A percentile compares a stretch with the other conserved stretches of the same genome.
These are phyloP conservation scores for Elaeis oleifera DNA, from an alignment of 202 grass and related monocot genomes.

Conservation along the genomic window DNA sequence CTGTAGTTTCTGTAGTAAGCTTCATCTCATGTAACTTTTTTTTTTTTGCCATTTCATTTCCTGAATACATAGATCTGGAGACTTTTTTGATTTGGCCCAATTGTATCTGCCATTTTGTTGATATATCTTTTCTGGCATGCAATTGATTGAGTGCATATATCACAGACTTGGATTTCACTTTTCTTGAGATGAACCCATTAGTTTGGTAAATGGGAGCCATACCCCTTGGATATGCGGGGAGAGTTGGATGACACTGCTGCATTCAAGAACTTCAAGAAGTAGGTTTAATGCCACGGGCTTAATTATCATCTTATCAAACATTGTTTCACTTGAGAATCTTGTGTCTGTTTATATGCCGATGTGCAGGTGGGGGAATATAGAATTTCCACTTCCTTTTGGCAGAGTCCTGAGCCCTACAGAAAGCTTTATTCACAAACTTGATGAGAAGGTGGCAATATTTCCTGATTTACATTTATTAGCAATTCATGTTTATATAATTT, in stretches of 20 bases:
- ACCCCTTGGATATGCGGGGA: conserved; percentile 96
- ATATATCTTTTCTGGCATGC: background rate
- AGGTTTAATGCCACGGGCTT: background rate
- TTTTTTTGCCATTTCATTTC: too few species aligned
- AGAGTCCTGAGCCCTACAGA: conserved; percentile 81
- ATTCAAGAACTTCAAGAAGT: conserved; percentile 99
- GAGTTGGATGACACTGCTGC: conserved; percentile 95
- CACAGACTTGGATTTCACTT: conserved; percentile 87
- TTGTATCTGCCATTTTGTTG: too few species aligned
- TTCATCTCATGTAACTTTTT: too few species aligned
- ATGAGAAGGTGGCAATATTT: conserved; percentile 74
- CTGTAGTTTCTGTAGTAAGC: too few species aligned
- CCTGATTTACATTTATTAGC: conserved; percentile 11
- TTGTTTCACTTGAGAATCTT: background rate
- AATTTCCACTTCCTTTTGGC: conserved; percentile 88
- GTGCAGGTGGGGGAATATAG: conserved; percentile 69
- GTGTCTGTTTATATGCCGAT: conserved; percentile 4
- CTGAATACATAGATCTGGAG: too few species aligned
- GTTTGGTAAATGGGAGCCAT: conserved; percentile 82
- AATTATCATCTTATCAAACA: background rate
- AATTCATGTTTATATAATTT: conserved; percentile 5
- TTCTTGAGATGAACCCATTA: conserved; percentile 97
- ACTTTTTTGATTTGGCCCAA: too few species aligned
- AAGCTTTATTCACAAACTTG: conserved; percentile 77
- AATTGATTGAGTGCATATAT: conserved; percentile 1